Evolutionary conservation across 1,284 basidiomycete species (phyloP).

Genomic region (Coniophora puteana): DNA sequence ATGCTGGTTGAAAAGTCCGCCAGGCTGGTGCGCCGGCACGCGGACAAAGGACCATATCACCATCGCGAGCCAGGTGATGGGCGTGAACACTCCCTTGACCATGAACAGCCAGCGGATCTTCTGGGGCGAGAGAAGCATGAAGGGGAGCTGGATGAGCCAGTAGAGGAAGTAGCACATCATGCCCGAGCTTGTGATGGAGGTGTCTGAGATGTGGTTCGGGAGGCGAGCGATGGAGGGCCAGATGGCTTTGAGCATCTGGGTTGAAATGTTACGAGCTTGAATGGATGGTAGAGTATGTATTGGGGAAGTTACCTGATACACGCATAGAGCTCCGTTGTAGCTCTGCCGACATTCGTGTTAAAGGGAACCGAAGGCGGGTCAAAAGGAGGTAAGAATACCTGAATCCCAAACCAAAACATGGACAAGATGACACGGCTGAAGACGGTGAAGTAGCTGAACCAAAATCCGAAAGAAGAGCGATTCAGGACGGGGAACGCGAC

Average conservation of each 20-base stretch:
- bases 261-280: not conserved
- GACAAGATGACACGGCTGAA: constrained; percentile 57
- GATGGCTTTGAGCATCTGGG: constrained; percentile 58
- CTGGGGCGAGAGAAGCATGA: constrained; percentile 60
- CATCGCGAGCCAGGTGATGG: constrained; percentile 53
- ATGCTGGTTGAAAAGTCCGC: constrained; percentile 41
- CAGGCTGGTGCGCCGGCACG: constrained; percentile 42
- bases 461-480: constrained; percentile 63
- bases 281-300: not conserved
- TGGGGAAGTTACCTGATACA: constrained; percentile 24
- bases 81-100: constrained; percentile 54
- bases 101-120: constrained; percentile 61
- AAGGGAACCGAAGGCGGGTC: not conserved
- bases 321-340: constrained; percentile 24
- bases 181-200: constrained; percentile 53
- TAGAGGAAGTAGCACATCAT: constrained; percentile 62
- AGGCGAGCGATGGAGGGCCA: constrained; percentile 57
- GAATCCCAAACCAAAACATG: constrained; percentile 59
- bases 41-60: constrained; percentile 57
- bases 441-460: constrained; percentile 60
- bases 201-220: constrained; percentile 46
- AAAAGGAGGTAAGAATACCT: constrained; percentile 24
- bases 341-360: constrained; percentile 11
- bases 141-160: constrained; percentile 62
- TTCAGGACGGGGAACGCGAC: constrained; percentile 62